phyloP scores from a whole-genome alignment of 352 stramenopile species.

The Globisporangium perplexum region DNA sequence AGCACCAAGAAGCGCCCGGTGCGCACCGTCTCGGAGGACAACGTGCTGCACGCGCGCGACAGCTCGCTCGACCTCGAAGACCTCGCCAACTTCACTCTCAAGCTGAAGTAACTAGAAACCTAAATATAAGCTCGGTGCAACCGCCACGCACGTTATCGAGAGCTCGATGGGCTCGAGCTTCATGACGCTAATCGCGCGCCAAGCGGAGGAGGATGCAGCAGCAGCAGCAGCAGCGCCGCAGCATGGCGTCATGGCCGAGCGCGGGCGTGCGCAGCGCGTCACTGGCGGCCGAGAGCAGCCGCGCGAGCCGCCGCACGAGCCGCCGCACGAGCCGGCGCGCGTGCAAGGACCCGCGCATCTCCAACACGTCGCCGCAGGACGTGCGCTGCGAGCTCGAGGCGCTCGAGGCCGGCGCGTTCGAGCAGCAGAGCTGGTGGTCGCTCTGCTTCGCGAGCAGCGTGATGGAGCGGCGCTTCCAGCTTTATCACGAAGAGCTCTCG shows the following conservation, averaged over 20 bases:
- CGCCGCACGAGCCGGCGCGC: slow-evolving; percentile 5
- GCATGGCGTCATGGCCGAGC: not conserved
- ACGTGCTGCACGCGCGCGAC: slow-evolving; percentile 22
- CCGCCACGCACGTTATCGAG: too few species aligned
- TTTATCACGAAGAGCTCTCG: slow-evolving; percentile 51
- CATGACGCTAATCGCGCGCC: too few species aligned
- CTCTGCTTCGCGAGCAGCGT: slow-evolving; percentile 36
- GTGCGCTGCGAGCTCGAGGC: slow-evolving; percentile 42
- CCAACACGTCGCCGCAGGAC: slow-evolving; percentile 38
- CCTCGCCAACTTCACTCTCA: slow-evolving; percentile 71
- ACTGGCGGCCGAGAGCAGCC: slow-evolving; percentile 7
- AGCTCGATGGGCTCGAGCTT: too few species aligned
- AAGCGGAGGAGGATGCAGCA: not conserved
- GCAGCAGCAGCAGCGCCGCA: not conserved
- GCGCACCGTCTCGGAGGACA: slow-evolving; percentile 54
- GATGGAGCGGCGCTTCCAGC: slow-evolving; percentile 53
- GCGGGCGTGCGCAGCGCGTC: not conserved
- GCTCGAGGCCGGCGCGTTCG: slow-evolving; percentile 33
- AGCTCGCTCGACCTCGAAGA: slow-evolving; percentile 40
- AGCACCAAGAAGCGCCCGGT: slow-evolving; percentile 25
- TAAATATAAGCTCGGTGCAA: not conserved
- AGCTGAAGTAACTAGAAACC: slow-evolving; percentile 22
- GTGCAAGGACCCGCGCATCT: slow-evolving; percentile 32
- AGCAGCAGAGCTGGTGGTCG: slow-evolving; percentile 28
- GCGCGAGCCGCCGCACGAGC: slow-evolving; percentile 5